A percentile compares a stretch with the other conserved stretches of the same genome.
phyloP scores from a whole-genome alignment of 1,284 basidiomycete species.

The Ustilago trichophora region DNA sequence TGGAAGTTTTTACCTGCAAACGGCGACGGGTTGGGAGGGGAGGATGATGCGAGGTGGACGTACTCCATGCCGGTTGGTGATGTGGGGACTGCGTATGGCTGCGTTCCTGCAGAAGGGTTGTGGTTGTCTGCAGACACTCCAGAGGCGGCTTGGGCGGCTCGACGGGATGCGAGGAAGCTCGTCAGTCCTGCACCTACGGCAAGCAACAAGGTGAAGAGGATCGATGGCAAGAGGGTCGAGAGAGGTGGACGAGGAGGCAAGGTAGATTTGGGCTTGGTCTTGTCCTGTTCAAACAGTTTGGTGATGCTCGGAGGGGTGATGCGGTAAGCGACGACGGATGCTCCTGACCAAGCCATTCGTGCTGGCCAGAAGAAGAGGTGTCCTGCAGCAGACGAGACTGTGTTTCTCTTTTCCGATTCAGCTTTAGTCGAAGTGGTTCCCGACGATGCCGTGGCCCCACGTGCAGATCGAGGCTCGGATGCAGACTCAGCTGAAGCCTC shows the following conservation, averaged over 20 bases:
- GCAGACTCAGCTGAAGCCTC: neutral
- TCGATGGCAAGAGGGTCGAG: slow-evolving; percentile 51
- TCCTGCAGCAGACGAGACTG: slow-evolving; percentile 2
- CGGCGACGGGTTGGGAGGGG: too few relatives aligned
- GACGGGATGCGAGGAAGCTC: slow-evolving; percentile 33
- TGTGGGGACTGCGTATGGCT: neutral
- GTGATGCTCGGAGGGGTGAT: slow-evolving; percentile 16
- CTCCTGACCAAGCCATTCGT: slow-evolving; percentile 27
- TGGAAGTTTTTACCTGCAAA: neutral
- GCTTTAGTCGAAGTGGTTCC: neutral
- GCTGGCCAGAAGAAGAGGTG: slow-evolving; percentile 27
- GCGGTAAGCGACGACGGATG: slow-evolving; percentile 12
- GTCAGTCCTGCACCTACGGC: slow-evolving; percentile 52
- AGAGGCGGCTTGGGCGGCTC: slow-evolving; percentile 9
- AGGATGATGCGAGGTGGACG: too few relatives aligned
- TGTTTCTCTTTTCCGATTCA: neutral
- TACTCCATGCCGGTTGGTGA: too few relatives aligned
- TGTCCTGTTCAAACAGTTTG: slow-evolving; percentile 9
- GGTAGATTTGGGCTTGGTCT: slow-evolving; percentile 12
- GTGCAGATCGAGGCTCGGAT: slow-evolving; percentile 1
- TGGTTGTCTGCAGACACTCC: too few relatives aligned
- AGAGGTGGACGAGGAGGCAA: slow-evolving; percentile 57
- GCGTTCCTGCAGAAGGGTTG: too few relatives aligned
- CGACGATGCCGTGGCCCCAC: neutral
- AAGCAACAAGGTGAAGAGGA: slow-evolving; percentile 53